Conservation (phyloP, 2,329 filamentous ascomycete genomes). For the Microdochium nivale region DNA sequence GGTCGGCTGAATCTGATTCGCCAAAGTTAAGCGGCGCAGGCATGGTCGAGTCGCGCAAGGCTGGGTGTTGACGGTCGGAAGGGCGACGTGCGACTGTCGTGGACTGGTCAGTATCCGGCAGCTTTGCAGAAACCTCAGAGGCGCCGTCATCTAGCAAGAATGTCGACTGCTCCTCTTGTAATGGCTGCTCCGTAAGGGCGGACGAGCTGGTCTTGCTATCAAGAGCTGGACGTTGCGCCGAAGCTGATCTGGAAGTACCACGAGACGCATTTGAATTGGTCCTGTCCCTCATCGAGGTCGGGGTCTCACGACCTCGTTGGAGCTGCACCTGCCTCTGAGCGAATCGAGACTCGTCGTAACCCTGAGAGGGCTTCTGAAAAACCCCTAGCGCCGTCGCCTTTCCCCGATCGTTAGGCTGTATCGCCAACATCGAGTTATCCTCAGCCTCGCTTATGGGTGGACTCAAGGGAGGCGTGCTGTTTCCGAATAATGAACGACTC, state of each 20-base stretch:
- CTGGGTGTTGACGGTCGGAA: slow-evolving; percentile 45
- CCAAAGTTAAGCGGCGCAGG: slow-evolving; percentile 25
- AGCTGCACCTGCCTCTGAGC: slow-evolving; percentile 74
- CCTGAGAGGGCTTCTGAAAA: slow-evolving; percentile 59
- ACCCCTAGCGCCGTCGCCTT: slow-evolving; percentile 24
- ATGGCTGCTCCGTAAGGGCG: slow-evolving; percentile 17
- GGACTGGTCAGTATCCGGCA: not conserved
- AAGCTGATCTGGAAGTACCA: slow-evolving; percentile 34
- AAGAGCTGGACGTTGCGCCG: slow-evolving; percentile 24
- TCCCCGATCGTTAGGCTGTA: slow-evolving; percentile 64
- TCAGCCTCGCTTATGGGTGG: slow-evolving; percentile 65
- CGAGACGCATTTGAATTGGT: slow-evolving; percentile 35
- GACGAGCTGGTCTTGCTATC: slow-evolving; percentile 18
- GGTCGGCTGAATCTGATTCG: not conserved
- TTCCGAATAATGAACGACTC: slow-evolving; percentile 24
- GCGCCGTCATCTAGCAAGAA: slow-evolving; percentile 37
- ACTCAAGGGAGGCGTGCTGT: slow-evolving; percentile 45
- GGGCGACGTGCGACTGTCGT: slow-evolving; percentile 30
- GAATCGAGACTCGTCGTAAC: slow-evolving; percentile 81
- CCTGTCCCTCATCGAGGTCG: slow-evolving; percentile 32
- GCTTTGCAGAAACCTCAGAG: slow-evolving; percentile 16
- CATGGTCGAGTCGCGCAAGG: slow-evolving; percentile 36
- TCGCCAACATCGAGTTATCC: slow-evolving; percentile 54
- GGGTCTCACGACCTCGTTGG: slow-evolving; percentile 63
- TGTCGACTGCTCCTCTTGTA: slow-evolving; percentile 27